phyloP scores from a whole-genome alignment of 345 rosid species.

The Eucalyptus pauciflora region DNA sequence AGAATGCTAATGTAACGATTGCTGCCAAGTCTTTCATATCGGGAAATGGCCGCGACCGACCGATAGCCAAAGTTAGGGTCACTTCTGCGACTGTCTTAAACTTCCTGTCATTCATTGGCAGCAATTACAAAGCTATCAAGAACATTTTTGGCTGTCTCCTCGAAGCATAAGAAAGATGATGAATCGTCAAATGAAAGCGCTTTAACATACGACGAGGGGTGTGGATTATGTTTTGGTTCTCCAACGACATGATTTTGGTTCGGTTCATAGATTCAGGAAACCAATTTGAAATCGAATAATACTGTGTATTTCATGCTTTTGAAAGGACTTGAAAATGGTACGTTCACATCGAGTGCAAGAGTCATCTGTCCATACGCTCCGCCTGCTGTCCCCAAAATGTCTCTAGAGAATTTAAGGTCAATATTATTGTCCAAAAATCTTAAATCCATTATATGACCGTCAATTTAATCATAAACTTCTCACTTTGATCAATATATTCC shows the following conservation, averaged over 20 bases:
- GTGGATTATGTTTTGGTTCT: background rate
- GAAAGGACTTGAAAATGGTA: background rate
- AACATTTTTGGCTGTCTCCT: constrained; percentile 10
- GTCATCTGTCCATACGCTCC: constrained; percentile 15
- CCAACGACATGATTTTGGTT: background rate
- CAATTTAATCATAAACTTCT: rapidly evolving
- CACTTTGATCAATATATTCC: rapidly evolving
- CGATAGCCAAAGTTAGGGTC: constrained; percentile 15
- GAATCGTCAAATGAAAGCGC: background rate
- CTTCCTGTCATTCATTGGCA: background rate
- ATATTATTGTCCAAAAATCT: background rate
- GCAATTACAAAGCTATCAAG: constrained; percentile 8
- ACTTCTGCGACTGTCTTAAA: background rate
- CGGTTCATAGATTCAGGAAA: background rate
- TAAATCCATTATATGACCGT: rapidly evolving
- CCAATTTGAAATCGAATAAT: background rate
- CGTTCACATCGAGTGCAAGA: rapidly evolving
- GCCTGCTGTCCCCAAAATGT: constrained; percentile 12
- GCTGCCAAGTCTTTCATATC: constrained; percentile 12
- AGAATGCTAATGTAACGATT: constrained; percentile 14
- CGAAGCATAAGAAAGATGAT: background rate
- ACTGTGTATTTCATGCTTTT: background rate
- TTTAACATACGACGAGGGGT: background rate
- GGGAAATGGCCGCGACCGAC: constrained; percentile 11
- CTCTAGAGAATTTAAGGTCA: constrained; percentile 20